phyloP scores from a whole-genome alignment of 176 grass and related monocot species.

The Ensete ventricosum region DNA sequence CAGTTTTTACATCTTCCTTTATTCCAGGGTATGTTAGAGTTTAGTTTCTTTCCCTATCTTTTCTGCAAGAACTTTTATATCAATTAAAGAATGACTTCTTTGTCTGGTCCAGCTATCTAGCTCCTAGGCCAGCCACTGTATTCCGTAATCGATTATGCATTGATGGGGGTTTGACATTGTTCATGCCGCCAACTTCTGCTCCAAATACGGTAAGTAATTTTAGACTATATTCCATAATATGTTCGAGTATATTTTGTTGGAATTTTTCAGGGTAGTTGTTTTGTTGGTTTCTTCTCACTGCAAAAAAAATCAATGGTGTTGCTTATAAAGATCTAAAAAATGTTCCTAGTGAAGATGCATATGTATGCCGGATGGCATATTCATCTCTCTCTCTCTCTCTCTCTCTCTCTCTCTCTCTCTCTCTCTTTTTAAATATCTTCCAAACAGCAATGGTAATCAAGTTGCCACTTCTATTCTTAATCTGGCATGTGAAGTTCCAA shows the following conservation, averaged over 20 bases:
- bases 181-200: slow-evolving; percentile 98
- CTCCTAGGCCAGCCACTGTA: slow-evolving; percentile 60
- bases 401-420: too few species aligned
- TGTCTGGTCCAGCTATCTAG: slow-evolving; percentile 58
- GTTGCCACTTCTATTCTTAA: background rate
- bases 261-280: background rate
- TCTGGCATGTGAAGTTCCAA: background rate
- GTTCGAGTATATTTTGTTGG: background rate
- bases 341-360: background rate
- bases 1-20: slow-evolving; percentile 90
- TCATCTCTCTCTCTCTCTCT: too few species aligned
- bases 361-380: too few species aligned
- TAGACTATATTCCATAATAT: background rate
- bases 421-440: background rate
- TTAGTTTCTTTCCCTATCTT: background rate
- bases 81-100: slow-evolving; percentile 14
- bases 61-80: slow-evolving; percentile 4
- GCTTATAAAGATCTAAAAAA: background rate
- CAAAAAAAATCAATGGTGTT: background rate
- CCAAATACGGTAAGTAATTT: slow-evolving; percentile 47
- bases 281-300: background rate
- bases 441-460: background rate
- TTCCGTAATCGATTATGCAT: slow-evolving; percentile 83
- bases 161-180: slow-evolving; percentile 87
- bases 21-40: slow-evolving; percentile 68